phyloP scores from a whole-genome alignment of 2,329 filamentous ascomycete genomes.

The Cryoendolithus antarcticus region DNA sequence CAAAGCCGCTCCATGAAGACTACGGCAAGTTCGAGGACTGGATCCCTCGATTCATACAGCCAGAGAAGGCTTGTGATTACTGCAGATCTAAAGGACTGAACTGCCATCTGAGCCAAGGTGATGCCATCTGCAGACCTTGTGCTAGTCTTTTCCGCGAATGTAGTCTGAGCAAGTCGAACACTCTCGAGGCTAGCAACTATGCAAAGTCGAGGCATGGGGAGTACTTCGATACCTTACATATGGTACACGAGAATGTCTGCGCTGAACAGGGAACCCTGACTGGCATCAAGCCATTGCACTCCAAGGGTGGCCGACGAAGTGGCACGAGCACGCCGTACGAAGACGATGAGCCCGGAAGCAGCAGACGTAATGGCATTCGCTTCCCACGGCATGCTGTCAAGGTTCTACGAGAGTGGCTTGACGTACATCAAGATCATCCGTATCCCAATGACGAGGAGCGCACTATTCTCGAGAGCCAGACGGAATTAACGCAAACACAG shows the following conservation, averaged over 20 bases:
- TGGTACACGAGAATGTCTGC: constrained; percentile 30
- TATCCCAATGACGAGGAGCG: constrained; percentile 85
- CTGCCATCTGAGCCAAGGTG: constrained; percentile 31
- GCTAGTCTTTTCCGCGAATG: constrained; percentile 36
- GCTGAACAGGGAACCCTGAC: constrained; percentile 23
- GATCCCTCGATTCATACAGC: constrained; percentile 32
- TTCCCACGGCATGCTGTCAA: constrained; percentile 73
- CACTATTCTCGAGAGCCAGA: constrained; percentile 62
- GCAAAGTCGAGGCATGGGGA: constrained; percentile 17
- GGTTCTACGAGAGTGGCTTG: constrained; percentile 73
- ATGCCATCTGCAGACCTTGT: constrained; percentile 34
- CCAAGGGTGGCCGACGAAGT: constrained; percentile 2
- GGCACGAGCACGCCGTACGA: constrained; percentile 9
- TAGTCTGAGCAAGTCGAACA: constrained; percentile 29
- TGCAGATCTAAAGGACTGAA: constrained; percentile 33
- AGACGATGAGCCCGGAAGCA: constrained; percentile 23
- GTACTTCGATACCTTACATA: constrained; percentile 35
- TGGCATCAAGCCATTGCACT: constrained; percentile 26
- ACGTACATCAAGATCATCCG: constrained; percentile 65
- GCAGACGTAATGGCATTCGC: constrained; percentile 46
- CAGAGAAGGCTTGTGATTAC: constrained; percentile 35
- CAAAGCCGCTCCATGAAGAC: constrained; percentile 6
- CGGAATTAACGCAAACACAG: constrained; percentile 69
- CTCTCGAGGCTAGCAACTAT: constrained; percentile 17
- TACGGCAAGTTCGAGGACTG: constrained; percentile 34